These are phyloP conservation scores for Bothriochloa decipiens DNA, from an alignment of 176 grass and related monocot genomes.

Conservation along the genomic window DNA sequence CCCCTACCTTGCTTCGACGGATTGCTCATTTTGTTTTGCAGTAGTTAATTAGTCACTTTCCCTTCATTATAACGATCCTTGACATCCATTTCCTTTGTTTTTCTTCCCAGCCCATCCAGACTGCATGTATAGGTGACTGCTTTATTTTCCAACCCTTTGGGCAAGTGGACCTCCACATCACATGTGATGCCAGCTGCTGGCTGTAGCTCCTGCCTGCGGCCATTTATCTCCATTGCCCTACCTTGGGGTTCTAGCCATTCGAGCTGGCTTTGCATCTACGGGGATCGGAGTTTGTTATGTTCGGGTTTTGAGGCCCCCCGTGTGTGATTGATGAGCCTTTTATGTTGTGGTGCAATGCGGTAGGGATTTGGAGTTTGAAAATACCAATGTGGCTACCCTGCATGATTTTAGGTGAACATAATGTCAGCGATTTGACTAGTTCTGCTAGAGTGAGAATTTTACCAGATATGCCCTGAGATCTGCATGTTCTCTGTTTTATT, in stretches of 20 bases:
- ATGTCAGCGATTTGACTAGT: background rate
- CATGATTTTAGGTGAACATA: background rate
- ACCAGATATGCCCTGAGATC: background rate
- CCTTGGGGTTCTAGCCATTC: constrained; percentile 24
- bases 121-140: background rate
- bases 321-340: background rate
- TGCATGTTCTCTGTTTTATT: background rate
- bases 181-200: background rate
- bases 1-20: constrained; percentile 9
- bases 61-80: background rate
- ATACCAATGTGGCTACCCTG: constrained; percentile 31
- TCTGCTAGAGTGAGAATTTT: background rate
- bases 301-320: constrained; percentile 10
- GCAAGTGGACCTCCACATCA: background rate
- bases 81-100: background rate
- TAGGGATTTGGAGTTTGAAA: constrained; percentile 8
- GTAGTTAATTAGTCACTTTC: background rate
- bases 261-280: no score
- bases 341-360: constrained; percentile 12
- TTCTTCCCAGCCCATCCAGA: background rate
- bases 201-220: background rate
- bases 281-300: background rate
- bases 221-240: background rate
- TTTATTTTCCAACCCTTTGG: background rate
- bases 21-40: background rate